Percentiles rank a stretch among this genome's conserved stretches.
Evolutionary conservation across 805 yeast genomes (phyloP).

Genomic region (Groenewaldozyma tartarivorans): DNA sequence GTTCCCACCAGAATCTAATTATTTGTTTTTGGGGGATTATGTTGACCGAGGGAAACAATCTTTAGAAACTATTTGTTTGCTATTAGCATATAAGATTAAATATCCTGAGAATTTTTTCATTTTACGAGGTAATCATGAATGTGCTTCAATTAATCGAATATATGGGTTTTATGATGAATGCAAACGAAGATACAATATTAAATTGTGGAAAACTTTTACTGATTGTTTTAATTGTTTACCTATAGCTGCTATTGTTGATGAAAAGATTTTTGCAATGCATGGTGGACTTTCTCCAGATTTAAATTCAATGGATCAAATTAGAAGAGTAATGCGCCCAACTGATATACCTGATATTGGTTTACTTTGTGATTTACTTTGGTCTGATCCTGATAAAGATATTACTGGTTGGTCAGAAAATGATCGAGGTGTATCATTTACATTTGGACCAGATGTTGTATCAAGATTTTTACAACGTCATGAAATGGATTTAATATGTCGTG

Average conservation of each 20-base stretch:
- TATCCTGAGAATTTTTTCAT: slow-evolving; percentile 97
- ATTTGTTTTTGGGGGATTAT: slow-evolving; percentile 90
- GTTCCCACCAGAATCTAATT: slow-evolving; percentile 97
- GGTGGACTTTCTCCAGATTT: slow-evolving; percentile 97
- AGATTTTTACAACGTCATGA: slow-evolving; percentile 94
- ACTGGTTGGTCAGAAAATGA: slow-evolving; percentile 99
- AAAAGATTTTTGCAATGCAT: slow-evolving; percentile 97
- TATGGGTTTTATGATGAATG: slow-evolving; percentile 98
- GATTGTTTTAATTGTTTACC: slow-evolving; percentile 98
- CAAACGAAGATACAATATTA: slow-evolving; percentile 92
- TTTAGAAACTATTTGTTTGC: slow-evolving; percentile 85
- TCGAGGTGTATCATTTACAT: slow-evolving; percentile 98
- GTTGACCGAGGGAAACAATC: slow-evolving; percentile 99
- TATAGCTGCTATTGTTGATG: slow-evolving; percentile 96
- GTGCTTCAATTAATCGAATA: slow-evolving; percentile 95
- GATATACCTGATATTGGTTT: slow-evolving; percentile 98
- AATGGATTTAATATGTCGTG: slow-evolving; percentile 96
- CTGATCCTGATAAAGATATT: slow-evolving; percentile 97
- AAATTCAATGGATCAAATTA: slow-evolving; percentile 96
- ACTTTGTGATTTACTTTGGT: slow-evolving; percentile 93
- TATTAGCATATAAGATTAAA: slow-evolving; percentile 93
- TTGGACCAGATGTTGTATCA: slow-evolving; percentile 98
- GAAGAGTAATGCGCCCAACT: slow-evolving; percentile 98
- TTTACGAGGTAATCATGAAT: slow-evolving; percentile 95
- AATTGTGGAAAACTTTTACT: slow-evolving; percentile 97